Conservation (phyloP, 2,329 filamentous ascomycete genomes). For the Pestalotiopsis sp. region DNA sequence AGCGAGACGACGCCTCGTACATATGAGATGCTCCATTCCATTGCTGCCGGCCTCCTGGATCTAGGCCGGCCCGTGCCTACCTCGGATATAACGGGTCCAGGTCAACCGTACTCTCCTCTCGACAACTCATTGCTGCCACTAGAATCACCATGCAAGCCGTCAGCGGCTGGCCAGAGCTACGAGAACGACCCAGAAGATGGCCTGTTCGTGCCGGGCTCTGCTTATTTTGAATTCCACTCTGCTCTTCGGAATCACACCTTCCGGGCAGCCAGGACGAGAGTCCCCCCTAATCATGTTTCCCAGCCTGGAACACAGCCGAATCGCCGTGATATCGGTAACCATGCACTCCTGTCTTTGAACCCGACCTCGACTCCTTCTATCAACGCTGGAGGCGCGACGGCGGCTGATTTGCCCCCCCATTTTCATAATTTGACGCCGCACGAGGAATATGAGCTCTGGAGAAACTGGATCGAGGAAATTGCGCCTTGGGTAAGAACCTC, state of each 20-base stretch:
- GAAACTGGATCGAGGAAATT: constrained; percentile 44
- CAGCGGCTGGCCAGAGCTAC: no score
- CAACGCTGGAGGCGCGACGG: background rate
- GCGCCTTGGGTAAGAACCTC: constrained; percentile 36
- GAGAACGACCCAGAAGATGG: constrained; percentile 24
- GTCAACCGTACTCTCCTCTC: background rate
- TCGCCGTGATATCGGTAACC: background rate
- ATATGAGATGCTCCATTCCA: background rate
- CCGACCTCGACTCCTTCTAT: background rate
- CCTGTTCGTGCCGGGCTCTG: constrained; percentile 49
- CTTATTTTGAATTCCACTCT: constrained; percentile 48
- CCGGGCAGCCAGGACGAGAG: constrained; percentile 43
- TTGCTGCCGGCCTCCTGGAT: background rate
- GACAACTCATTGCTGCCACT: background rate
- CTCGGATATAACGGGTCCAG: background rate
- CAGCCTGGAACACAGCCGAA: background rate
- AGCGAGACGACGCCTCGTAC: background rate
- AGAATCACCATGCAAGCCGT: background rate
- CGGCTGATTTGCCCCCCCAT: background rate
- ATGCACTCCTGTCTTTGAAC: background rate
- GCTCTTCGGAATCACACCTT: constrained; percentile 47
- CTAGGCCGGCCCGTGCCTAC: background rate
- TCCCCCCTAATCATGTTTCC: constrained; percentile 30
- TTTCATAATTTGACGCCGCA: constrained; percentile 21
- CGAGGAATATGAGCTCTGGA: constrained; percentile 39